Conservation (phyloP, 495 filamentous ascomycete genomes). For the Parathielavia hyrcaniae region DNA sequence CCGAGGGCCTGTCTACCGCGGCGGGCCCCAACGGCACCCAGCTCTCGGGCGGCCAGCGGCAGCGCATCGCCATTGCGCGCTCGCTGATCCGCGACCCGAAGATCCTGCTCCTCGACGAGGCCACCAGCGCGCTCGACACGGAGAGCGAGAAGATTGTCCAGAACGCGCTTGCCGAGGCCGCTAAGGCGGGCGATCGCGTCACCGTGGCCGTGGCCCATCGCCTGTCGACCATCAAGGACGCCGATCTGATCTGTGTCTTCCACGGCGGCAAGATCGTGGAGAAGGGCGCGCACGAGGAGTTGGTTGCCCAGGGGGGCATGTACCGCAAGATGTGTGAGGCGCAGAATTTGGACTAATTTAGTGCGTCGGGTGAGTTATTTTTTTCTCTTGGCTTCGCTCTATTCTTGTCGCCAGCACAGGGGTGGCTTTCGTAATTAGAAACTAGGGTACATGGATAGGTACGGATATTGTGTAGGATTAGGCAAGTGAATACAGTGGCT, state of each 20-base stretch:
- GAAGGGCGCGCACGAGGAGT: conserved; percentile 43
- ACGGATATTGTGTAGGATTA: too few relatives aligned
- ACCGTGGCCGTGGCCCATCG: conserved; percentile 68
- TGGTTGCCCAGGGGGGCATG: conserved; percentile 39
- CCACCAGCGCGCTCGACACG: conserved; percentile 67
- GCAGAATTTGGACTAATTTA: conserved; percentile 30
- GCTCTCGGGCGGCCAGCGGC: conserved; percentile 70
- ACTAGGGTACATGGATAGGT: too few relatives aligned
- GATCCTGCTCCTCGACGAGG: conserved; percentile 70
- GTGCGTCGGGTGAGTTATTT: too few relatives aligned
- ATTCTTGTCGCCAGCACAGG: too few relatives aligned
- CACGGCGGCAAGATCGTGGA: conserved; percentile 44
- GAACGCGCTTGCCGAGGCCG: conserved; percentile 56
- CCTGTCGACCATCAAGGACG: conserved; percentile 47
- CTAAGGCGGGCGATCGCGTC: conserved; percentile 48
- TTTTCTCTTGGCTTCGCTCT: too few relatives aligned
- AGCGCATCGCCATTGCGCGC: conserved; percentile 68
- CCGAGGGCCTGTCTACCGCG: conserved; percentile 51
- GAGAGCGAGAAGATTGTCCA: conserved; percentile 67
- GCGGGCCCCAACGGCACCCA: conserved; percentile 56
- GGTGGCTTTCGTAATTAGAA: too few relatives aligned
- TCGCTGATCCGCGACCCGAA: conserved; percentile 64
- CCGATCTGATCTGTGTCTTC: conserved; percentile 50
- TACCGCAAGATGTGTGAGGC: conserved; percentile 39
- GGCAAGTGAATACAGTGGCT: too few relatives aligned